These are phyloP conservation scores for Acanthamoeba lenticulata DNA, from an alignment of 208 protist species.

Conservation along the genomic window DNA sequence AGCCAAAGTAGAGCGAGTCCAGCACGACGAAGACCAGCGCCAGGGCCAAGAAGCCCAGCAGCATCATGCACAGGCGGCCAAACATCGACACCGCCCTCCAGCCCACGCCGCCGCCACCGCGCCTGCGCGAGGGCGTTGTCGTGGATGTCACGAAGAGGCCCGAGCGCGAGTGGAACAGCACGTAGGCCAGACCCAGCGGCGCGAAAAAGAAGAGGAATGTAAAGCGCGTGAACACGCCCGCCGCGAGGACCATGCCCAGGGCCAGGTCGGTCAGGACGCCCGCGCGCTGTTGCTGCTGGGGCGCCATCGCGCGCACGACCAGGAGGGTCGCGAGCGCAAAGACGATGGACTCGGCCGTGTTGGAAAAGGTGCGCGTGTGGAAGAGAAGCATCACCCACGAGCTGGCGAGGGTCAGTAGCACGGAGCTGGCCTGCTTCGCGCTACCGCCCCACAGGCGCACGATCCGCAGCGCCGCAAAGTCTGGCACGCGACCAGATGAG, in stretches of 20 bases:
- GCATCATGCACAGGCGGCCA: not conserved
- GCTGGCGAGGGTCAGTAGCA: conserved; percentile 22
- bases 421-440: not conserved
- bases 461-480: not conserved
- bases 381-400: conserved; percentile 69
- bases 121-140: not conserved
- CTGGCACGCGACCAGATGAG: not conserved
- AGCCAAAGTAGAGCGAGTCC: conserved; percentile 54
- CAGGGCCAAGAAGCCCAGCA: not conserved
- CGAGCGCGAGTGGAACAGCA: conserved; percentile 15
- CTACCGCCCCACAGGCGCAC: not conserved
- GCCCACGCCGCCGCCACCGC: not conserved
- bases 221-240: conserved; percentile 55
- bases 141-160: not conserved
- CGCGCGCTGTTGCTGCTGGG: not conserved
- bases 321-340: conserved; percentile 14
- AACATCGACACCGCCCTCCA: not conserved
- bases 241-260: not conserved
- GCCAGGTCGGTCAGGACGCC: not conserved
- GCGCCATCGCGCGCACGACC: conserved; percentile 1
- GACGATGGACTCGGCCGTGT: conserved; percentile 69
- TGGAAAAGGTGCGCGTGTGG: conserved; percentile 62
- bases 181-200: not conserved
- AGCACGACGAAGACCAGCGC: not conserved
- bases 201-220: conserved; percentile 52